Evolutionary conservation across 192 early-diverging fungal species (phyloP).

Genomic region (Coemansia sp.): DNA sequence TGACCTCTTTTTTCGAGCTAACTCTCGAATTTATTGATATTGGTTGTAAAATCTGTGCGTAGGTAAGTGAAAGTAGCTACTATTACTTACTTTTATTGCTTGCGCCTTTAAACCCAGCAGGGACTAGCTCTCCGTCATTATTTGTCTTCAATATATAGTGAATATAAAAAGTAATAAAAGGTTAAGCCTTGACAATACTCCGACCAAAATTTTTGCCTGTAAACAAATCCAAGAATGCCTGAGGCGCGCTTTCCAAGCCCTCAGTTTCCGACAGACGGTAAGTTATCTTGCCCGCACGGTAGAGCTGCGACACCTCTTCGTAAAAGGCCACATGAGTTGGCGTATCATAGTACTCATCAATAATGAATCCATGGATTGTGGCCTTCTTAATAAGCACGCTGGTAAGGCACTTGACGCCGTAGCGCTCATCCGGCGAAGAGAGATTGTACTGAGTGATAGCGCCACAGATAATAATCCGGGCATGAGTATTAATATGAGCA

Average conservation of each 20-base stretch:
- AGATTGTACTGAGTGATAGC: constrained; percentile 68
- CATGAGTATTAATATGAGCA: constrained; percentile 63
- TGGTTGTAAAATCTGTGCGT: no score
- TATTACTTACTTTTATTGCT: no score
- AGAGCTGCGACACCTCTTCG: constrained; percentile 57
- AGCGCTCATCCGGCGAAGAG: constrained; percentile 51
- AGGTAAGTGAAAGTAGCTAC: no score
- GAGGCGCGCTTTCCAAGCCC: constrained; percentile 67
- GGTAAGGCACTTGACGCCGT: constrained; percentile 64
- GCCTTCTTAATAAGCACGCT: constrained; percentile 61
- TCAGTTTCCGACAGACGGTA: constrained; percentile 63
- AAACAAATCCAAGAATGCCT: constrained; percentile 63
- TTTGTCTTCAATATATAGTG: no score
- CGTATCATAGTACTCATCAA: constrained; percentile 54
- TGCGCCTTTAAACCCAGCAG: no score
- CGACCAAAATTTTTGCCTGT: constrained; percentile 73
- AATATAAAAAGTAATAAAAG: background rate
- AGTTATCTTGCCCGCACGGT: constrained; percentile 62
- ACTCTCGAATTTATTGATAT: no score
- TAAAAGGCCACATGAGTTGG: constrained; percentile 58
- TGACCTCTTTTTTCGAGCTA: no score
- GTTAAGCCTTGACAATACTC: constrained; percentile 53
- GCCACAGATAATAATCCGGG: constrained; percentile 75
- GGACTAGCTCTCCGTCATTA: no score
- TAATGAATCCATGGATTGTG: constrained; percentile 68